Conservation (phyloP, 129 eudicot species). For the Helianthus tuberosus region DNA sequence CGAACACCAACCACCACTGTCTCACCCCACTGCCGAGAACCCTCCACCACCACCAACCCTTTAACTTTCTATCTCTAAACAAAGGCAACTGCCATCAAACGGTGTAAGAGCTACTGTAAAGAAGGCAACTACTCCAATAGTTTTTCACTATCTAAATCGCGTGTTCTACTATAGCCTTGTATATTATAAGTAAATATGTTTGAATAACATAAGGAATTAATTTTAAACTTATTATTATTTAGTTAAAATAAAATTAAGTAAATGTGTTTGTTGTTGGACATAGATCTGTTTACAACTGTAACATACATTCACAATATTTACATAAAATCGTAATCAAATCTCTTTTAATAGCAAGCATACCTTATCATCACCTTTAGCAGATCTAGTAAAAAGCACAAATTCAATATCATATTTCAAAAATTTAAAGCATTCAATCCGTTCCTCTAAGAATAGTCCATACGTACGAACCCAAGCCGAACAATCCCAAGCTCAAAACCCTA, state of each 20-base stretch:
- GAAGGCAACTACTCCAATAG: conserved; percentile 86
- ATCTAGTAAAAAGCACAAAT: conserved; percentile 67
- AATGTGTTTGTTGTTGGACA: neutral
- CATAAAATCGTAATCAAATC: neutral
- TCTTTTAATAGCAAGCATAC: conserved; percentile 39
- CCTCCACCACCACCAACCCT: too few relatives aligned
- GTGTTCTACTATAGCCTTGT: conserved; percentile 86
- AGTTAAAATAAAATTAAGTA: neutral
- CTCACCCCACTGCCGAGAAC: too few relatives aligned
- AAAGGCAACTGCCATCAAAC: conserved; percentile 59
- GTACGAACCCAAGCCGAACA: conserved; percentile 99
- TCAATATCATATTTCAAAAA: conserved; percentile 90
- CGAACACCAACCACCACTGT: too few relatives aligned
- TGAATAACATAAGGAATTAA: neutral
- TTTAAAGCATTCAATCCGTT: conserved; percentile 90
- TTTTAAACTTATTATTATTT: neutral
- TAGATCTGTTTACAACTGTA: neutral
- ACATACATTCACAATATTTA: neutral
- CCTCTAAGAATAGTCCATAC: conserved; percentile 87
- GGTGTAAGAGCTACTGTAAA: conserved; percentile 84
- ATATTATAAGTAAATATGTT: conserved; percentile 1
- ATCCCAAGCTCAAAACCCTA: conserved; percentile 72
- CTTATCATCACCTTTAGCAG: conserved; percentile 81
- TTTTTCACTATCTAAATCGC: conserved; percentile 77
- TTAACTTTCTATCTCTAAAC: too few relatives aligned